Evolutionary conservation across 176 grass and related monocot species (phyloP).

Genomic region (Oryza longistaminata): DNA sequence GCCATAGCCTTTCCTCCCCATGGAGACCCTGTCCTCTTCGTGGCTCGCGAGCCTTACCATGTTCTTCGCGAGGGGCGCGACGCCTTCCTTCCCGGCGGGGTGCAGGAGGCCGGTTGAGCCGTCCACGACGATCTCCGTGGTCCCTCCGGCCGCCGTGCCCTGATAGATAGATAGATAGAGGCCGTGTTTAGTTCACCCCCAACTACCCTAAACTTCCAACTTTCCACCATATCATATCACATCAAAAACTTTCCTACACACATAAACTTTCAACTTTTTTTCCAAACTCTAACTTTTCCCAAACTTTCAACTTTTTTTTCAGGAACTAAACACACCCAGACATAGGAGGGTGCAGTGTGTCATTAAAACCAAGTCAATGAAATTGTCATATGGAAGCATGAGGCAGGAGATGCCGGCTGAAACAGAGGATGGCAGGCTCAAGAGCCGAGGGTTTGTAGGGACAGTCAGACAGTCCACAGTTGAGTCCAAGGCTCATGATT

Average conservation of each 20-base stretch:
- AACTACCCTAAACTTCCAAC: too few species aligned
- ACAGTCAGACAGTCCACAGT: constrained; percentile 7
- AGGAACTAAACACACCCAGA: too few species aligned
- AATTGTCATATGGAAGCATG: constrained; percentile 13
- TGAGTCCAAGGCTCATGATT: constrained; percentile 14
- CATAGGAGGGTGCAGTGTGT: background rate
- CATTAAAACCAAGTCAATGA: constrained; percentile 34
- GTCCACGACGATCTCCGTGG: constrained; percentile 78
- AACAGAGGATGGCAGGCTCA: constrained; percentile 26
- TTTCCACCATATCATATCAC: too few species aligned
- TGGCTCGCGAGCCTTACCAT: constrained; percentile 68
- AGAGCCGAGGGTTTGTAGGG: background rate
- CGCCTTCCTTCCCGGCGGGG: constrained; percentile 77
- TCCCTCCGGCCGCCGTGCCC: constrained; percentile 91
- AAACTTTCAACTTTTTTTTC: too few species aligned
- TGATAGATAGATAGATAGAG: constrained; percentile 22
- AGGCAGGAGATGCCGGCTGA: constrained; percentile 27
- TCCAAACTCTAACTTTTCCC: too few species aligned
- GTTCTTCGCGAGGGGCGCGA: constrained; percentile 68
- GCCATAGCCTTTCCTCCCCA: constrained; percentile 73
- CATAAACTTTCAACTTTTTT: too few species aligned
- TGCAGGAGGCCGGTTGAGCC: constrained; percentile 85
- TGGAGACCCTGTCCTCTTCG: constrained; percentile 59
- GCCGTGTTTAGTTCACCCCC: too few species aligned
- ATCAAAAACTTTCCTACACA: too few species aligned